Evolutionary conservation across 768 basidiomycete species (phyloP), one percentile per base, ranked within the genome.

Genomic region (Russula emetica): DNA sequence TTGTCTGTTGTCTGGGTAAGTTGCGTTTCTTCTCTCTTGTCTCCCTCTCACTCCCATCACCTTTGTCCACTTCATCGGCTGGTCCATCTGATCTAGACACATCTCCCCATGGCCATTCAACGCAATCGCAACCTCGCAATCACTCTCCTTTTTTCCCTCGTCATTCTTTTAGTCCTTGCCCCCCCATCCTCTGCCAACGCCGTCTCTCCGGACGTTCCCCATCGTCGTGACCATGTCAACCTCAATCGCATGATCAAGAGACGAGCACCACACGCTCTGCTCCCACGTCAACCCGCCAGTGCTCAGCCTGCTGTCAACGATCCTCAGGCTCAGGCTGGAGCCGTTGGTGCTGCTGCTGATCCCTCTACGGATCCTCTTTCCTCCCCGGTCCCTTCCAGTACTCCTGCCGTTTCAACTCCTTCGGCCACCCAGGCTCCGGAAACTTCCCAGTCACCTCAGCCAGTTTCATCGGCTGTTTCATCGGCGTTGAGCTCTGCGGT

Each of bases 161-260:
- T 83, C 67, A 71, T 90, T 72, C 74, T 82, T 73, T 73, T 87
- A 72, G 76, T 79, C 62, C 70, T 83, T 70, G 72, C 73, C 58
- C 70, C 16, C n/a, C 24, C 79, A 68, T 73, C 79, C 66, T 76
- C 79, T 51, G 77, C 82, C 61, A 82, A 82, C 71, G 75, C 80
- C 61, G 72, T 77, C 63, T 74, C 76, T 66, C 75, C 74, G 34
- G 60, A 67, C 70, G 67, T 67, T 26, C 69, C 72, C 65, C 74
- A 74, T 40, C 84, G 78, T 56, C 83, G 83, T 68, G 82, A 82
- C 74, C 85, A 88, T 74, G 77, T 69, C 56, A 76, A 76, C 70
- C 75, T 85, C 70, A 83, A 84, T 70, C 86, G 89, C 70, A 75
- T 92, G 72, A 72, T 91, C 68, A 88, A 80, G 76, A 90, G 87